Conservation (phyloP, 176 grass and related monocot species). For the Tillandsia leiboldiana region DNA sequence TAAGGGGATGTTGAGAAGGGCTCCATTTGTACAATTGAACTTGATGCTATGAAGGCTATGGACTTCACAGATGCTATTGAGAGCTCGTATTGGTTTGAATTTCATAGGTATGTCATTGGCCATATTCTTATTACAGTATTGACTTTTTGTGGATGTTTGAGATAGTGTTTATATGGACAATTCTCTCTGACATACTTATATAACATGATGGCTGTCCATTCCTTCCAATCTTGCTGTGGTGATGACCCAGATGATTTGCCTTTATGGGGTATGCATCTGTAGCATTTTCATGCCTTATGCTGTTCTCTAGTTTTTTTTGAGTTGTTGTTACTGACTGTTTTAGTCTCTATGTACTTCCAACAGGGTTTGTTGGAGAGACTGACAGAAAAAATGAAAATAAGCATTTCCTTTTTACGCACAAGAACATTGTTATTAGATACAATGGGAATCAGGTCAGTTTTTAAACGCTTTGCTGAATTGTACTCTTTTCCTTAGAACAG, state of each 20-base stretch:
- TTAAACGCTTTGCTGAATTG: background rate
- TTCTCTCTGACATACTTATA: conserved; percentile 29
- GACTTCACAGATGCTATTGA: conserved; percentile 91
- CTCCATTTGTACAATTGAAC: conserved; percentile 64
- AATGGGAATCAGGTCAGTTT: conserved; percentile 70
- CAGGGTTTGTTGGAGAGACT: conserved; percentile 86
- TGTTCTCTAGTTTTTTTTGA: background rate
- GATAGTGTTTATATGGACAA: too few species aligned
- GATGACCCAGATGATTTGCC: conserved; percentile 75
- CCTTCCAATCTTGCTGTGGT: conserved; percentile 14
- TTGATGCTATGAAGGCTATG: conserved; percentile 69
- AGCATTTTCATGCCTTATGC: background rate
- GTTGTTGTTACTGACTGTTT: background rate
- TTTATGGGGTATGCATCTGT: conserved; percentile 67
- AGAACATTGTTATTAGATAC: conserved; percentile 67
- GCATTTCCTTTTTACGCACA: conserved; percentile 92
- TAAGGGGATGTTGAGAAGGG: conserved; percentile 71
- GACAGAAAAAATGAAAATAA: conserved; percentile 94
- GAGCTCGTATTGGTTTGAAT: conserved; percentile 96
- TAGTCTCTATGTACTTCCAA: conserved; percentile 8
- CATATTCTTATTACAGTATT: background rate
- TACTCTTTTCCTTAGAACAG: background rate
- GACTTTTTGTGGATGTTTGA: background rate
- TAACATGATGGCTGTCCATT: conserved; percentile 4
- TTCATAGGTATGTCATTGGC: conserved; percentile 63